phyloP scores from a whole-genome alignment of 768 basidiomycete genomes.

The Termitomyces heimii region DNA sequence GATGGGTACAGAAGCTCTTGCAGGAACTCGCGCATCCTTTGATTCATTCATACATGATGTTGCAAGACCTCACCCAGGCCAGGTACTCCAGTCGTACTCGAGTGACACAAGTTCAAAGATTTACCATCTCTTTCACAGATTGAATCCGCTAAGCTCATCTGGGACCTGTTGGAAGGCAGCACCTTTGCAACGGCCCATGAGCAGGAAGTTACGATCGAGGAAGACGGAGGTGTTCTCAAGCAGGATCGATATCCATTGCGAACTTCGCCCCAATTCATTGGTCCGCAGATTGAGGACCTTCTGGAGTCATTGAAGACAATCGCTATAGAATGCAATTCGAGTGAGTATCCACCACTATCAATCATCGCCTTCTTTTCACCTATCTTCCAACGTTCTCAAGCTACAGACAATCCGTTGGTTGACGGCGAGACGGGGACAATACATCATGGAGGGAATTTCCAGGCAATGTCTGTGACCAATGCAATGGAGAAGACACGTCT shows the following conservation, averaged over 20 bases:
- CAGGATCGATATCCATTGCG: constrained; percentile 78
- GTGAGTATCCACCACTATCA: constrained; percentile 31
- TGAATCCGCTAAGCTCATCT: constrained; percentile 66
- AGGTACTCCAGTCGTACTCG: constrained; percentile 32
- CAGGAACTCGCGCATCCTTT: constrained; percentile 66
- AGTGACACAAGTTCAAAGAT: neutral
- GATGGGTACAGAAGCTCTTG: constrained; percentile 77
- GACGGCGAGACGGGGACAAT: constrained; percentile 60
- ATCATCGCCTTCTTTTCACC: neutral
- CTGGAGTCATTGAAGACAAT: constrained; percentile 58
- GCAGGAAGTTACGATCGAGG: constrained; percentile 63
- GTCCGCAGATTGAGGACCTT: constrained; percentile 81
- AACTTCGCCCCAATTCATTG: constrained; percentile 79
- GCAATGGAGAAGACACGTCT: constrained; percentile 86
- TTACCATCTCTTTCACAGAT: constrained; percentile 31
- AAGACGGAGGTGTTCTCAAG: constrained; percentile 68
- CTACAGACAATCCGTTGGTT: constrained; percentile 85
- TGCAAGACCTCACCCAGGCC: constrained; percentile 81
- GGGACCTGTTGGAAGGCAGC: constrained; percentile 62
- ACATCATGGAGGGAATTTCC: constrained; percentile 88
- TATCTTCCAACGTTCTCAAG: constrained; percentile 27
- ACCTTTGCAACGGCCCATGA: constrained; percentile 63
- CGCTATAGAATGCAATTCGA: constrained; percentile 76
- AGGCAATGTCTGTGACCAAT: constrained; percentile 80
- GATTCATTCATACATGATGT: constrained; percentile 73